Conservation (phyloP, 306 rosid genomes). For the Prunus campanulata region DNA sequence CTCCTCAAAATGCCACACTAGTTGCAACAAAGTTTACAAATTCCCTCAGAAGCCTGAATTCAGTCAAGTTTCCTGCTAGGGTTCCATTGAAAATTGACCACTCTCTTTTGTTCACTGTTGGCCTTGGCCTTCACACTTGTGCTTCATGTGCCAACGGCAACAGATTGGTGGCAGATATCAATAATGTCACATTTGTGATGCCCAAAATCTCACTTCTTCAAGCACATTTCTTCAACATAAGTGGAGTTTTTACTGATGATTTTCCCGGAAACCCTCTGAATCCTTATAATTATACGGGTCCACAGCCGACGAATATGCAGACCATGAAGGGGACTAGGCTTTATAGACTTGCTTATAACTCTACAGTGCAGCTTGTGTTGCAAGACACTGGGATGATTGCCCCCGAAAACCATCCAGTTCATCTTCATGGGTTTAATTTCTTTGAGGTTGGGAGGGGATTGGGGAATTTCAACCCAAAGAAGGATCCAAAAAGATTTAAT, state of each 20-base stretch:
- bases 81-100: slow-evolving; percentile 69
- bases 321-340: slow-evolving; percentile 65
- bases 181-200: slow-evolving; percentile 78
- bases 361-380: slow-evolving; percentile 70
- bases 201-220: slow-evolving; percentile 71
- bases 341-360: slow-evolving; percentile 68
- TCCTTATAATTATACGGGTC: slow-evolving; percentile 57
- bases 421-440: slow-evolving; percentile 85
- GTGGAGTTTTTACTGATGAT: slow-evolving; percentile 75
- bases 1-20: slow-evolving; percentile 59
- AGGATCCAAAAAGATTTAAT: slow-evolving; percentile 60
- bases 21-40: slow-evolving; percentile 46
- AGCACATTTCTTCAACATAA: slow-evolving; percentile 75
- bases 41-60: slow-evolving; percentile 65
- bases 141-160: slow-evolving; percentile 48
- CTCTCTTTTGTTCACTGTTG: slow-evolving; percentile 66
- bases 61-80: slow-evolving; percentile 51
- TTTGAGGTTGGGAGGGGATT: slow-evolving; percentile 69
- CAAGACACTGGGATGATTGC: slow-evolving; percentile 82
- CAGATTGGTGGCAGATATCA: slow-evolving; percentile 65
- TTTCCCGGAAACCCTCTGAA: slow-evolving; percentile 61
- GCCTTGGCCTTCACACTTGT: slow-evolving; percentile 76
- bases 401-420: slow-evolving; percentile 85
- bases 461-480: slow-evolving; percentile 63
- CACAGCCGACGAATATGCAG: slow-evolving; percentile 48